A percentile compares a stretch with the other conserved stretches of the same genome.
phyloP scores from a whole-genome alignment of 2,329 filamentous ascomycete species.

The Hirsutella rhossiliensis region DNA sequence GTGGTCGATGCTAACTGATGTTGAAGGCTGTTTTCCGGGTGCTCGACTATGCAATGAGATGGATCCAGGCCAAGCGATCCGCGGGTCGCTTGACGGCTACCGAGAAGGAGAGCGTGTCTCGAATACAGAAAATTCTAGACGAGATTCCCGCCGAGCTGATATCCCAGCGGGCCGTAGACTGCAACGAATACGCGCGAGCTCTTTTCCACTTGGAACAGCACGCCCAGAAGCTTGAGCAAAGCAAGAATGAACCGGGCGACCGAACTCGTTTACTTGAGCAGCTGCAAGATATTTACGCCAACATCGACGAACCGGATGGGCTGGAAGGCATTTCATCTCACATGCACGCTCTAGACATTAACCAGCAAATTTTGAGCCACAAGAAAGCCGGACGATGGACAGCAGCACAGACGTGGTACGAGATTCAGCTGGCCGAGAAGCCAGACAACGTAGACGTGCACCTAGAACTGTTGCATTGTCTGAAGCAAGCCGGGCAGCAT shows the following conservation, averaged over 20 bases:
- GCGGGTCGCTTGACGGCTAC: conserved; percentile 14
- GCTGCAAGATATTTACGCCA: conserved; percentile 86
- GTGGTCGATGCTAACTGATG: not conserved
- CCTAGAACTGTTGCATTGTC: conserved; percentile 70
- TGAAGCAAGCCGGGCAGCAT: conserved; percentile 93
- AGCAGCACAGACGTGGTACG: conserved; percentile 95
- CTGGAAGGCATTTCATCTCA: conserved; percentile 89
- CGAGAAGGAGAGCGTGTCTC: conserved; percentile 36
- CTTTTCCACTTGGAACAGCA: conserved; percentile 93
- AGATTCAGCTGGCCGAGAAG: conserved; percentile 71
- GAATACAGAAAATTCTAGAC: conserved; percentile 38
- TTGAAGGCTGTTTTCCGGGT: conserved; percentile 75
- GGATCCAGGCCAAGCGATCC: conserved; percentile 63
- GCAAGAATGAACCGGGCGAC: conserved; percentile 34
- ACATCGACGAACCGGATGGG: conserved; percentile 95
- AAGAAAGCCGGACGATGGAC: conserved; percentile 88
- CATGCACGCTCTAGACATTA: conserved; percentile 74
- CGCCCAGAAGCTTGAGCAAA: conserved; percentile 42
- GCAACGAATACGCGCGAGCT: conserved; percentile 82
- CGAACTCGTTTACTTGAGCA: conserved; percentile 59
- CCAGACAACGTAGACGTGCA: conserved; percentile 70
- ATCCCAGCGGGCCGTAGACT: conserved; percentile 80
- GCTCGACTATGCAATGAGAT: conserved; percentile 82
- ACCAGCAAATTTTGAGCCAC: conserved; percentile 88
- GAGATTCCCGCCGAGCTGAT: conserved; percentile 63